A percentile compares a stretch with the other conserved stretches of the same genome.
These are phyloP conservation scores for Luzula sylvatica DNA, from an alignment of 176 grass and related monocot genomes.

Conservation along the genomic window DNA sequence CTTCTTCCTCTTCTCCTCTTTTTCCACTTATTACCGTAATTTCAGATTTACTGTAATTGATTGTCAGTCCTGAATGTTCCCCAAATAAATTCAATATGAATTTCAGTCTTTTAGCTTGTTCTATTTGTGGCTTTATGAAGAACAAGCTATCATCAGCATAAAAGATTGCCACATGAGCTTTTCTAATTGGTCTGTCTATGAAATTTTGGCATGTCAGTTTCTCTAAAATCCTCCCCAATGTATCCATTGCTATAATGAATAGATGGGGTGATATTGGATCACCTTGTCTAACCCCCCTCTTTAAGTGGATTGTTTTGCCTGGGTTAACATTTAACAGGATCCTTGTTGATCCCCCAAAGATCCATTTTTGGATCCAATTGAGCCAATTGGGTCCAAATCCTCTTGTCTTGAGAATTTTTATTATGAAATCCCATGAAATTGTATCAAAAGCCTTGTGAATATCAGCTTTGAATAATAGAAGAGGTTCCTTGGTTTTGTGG, in stretches of 20 bases:
- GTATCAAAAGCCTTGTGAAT: no score
- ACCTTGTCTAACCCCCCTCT: not conserved
- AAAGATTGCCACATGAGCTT: not conserved
- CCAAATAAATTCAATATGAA: not conserved
- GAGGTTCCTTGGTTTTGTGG: no score
- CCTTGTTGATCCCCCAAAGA: not conserved
- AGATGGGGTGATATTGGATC: not conserved
- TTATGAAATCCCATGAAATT: not conserved
- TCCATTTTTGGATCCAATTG: not conserved
- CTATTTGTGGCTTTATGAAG: not conserved
- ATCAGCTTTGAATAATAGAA: no score
- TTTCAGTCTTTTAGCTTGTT: not conserved
- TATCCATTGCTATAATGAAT: not conserved
- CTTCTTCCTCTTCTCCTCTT: no score
- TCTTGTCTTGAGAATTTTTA: not conserved
- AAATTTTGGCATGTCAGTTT: not conserved
- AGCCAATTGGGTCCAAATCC: not conserved
- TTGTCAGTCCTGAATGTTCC: not conserved
- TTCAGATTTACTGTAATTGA: not conserved
- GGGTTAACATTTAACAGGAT: not conserved
- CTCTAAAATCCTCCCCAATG: not conserved
- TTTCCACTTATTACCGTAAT: not conserved
- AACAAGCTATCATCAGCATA: not conserved
- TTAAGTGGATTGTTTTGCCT: not conserved
- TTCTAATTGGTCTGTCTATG: not conserved